These are phyloP conservation scores for Coemansia sp. DNA, from an alignment of 192 early-diverging fungal species.

Conservation along the genomic window DNA sequence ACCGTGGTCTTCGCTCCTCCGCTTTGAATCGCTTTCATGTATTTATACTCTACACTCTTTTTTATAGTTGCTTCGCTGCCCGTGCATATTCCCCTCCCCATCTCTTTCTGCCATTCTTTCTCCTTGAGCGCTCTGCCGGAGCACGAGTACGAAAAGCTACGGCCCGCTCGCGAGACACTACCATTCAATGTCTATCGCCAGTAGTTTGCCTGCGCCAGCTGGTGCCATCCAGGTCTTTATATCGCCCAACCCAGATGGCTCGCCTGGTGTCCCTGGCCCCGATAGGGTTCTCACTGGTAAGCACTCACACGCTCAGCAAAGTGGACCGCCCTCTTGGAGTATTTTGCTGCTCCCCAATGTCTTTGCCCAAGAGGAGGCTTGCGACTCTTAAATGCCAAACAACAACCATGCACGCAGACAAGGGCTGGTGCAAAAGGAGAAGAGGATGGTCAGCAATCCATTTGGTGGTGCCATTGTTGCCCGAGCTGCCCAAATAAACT, in stretches of 20 bases:
- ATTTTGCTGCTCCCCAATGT: not conserved
- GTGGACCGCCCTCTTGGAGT: not conserved
- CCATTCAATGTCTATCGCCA: conserved; percentile 4
- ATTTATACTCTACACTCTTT: not conserved
- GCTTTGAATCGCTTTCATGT: not conserved
- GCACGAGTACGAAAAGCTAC: not conserved
- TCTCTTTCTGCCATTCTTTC: not conserved
- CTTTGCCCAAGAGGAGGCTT: not conserved
- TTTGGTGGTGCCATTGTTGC: not conserved
- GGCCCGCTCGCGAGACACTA: not conserved
- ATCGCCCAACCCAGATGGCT: not conserved
- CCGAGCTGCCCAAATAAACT: not conserved
- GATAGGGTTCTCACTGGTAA: conserved; percentile 20
- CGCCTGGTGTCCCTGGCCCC: conserved; percentile 3
- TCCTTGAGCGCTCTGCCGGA: not conserved
- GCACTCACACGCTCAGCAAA: not conserved
- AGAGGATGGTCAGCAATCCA: conserved; percentile 7
- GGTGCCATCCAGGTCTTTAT: conserved; percentile 8
- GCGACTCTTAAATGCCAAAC: not conserved
- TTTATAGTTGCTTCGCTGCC: not conserved
- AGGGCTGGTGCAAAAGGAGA: conserved; percentile 5
- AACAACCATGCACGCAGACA: not conserved
- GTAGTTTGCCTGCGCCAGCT: not conserved
- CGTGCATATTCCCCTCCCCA: conserved; percentile 2
- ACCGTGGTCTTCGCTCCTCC: not conserved